Evolutionary conservation across 2,329 filamentous ascomycete genomes (phyloP), one percentile per base, ranked within the genome.

Genomic region (Cladorrhinum sp.): DNA sequence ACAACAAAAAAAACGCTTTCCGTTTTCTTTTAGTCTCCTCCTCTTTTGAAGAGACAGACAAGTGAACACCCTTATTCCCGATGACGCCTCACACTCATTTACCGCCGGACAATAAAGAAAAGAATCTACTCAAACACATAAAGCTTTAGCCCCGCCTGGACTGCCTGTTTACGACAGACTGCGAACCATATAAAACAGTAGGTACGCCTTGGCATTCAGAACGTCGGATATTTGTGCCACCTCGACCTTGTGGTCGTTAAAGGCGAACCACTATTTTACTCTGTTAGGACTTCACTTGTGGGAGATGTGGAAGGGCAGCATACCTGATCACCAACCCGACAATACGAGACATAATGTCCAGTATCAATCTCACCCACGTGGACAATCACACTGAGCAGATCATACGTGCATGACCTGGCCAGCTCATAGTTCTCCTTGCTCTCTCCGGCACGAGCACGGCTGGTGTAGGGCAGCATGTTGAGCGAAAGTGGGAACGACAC

Each of bases 221-320:
- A 98, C 94, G 62, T 97, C 91, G 4, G 89, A 90, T 71, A 95
- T 89, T 52, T 86, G 86, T 1, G 91, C 94, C 59, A 93, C 72
- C 63, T 93, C 91, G 23, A 98, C 94, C 73, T 92, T 92, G 73
- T 95, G 93, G 72, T 98, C 94, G 71, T 98, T 96, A 76, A 97
- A 97, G 59, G 91, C 86, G 74, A 96, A 96, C 94, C 94, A 98
- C 83, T 96, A 66, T 16, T 63, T 72, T 10, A 16, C 46, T 28
- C 7, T 64, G 33, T 36, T 9, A 36, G 14, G 4, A 10, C 4
- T 68, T 46, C 64, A 57, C 18, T 7, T n/a, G 55, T 28, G 39
- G 16, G 23, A 12, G 20, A n/a, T 18, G 12, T 12, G 55, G 21
- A 23, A 39, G 16, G 48, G 51, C 42, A 46, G 71, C 79, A 64